Evolutionary conservation across 164 flowering plant genomes (phyloP).

Genomic region (Houttuynia cordata): DNA sequence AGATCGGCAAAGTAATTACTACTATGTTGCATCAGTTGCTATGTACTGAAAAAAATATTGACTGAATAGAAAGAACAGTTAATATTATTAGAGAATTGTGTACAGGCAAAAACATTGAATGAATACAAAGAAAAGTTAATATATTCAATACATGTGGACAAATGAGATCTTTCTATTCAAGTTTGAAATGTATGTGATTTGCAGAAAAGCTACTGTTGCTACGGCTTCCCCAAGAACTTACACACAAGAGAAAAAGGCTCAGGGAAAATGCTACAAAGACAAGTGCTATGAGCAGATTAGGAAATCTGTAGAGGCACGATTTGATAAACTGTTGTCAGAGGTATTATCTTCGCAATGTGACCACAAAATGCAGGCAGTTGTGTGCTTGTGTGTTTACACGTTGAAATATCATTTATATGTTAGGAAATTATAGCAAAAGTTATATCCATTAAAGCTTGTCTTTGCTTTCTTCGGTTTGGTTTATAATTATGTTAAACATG

Average conservation of each 20-base stretch:
- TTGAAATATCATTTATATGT: too few relatives aligned
- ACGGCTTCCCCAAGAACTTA: conserved; percentile 49
- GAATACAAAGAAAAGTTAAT: too few relatives aligned
- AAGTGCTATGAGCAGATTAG: conserved; percentile 93
- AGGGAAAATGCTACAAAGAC: conserved; percentile 93
- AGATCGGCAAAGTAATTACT: conserved; percentile 57
- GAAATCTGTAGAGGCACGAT: conserved; percentile 77
- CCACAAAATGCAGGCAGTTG: not conserved
- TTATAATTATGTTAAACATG: not conserved
- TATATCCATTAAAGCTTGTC: conserved; percentile 7
- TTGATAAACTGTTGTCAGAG: conserved; percentile 68
- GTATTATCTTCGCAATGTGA: conserved; percentile 14
- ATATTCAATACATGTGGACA: too few relatives aligned
- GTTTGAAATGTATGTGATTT: conserved; percentile 1
- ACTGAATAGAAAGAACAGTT: not conserved
- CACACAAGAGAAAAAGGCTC: conserved; percentile 64
- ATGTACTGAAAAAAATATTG: not conserved
- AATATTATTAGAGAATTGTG: too few relatives aligned
- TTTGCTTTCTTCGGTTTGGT: not conserved
- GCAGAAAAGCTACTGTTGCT: conserved; percentile 54
- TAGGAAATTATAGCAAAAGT: too few relatives aligned
- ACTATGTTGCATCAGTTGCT: not conserved
- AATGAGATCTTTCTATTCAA: too few relatives aligned
- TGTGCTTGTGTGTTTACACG: too few relatives aligned
- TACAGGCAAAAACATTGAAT: too few relatives aligned